Percentiles rank a stretch among this genome's conserved stretches.
Conservation (phyloP, 495 filamentous ascomycete genomes). For the Aspergillus mulundensis region DNA sequence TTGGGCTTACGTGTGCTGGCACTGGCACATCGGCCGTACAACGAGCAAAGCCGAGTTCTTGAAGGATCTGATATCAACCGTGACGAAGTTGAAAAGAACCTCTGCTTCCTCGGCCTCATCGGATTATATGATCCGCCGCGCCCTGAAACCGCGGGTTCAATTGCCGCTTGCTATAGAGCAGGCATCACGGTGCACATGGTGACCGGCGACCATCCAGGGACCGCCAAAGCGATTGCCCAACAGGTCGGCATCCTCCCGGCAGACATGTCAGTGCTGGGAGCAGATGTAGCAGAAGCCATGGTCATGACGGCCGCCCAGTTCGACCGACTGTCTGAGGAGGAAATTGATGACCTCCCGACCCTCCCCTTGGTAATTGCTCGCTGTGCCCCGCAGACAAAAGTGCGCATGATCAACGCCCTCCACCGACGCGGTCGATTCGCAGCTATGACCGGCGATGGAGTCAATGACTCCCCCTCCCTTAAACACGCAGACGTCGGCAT, state of each 20-base stretch:
- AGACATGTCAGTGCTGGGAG: slow-evolving; percentile 45
- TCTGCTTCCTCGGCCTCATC: slow-evolving; percentile 65
- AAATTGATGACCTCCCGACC: slow-evolving; percentile 62
- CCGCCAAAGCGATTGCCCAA: slow-evolving; percentile 58
- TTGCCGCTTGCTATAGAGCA: slow-evolving; percentile 56
- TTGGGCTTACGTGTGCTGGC: slow-evolving; percentile 63
- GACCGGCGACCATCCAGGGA: slow-evolving; percentile 64
- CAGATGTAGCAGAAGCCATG: slow-evolving; percentile 55
- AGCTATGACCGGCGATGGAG: slow-evolving; percentile 83
- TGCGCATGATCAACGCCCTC: slow-evolving; percentile 73
- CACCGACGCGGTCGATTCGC: slow-evolving; percentile 62
- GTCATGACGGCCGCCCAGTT: slow-evolving; percentile 68
- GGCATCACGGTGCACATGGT: slow-evolving; percentile 72
- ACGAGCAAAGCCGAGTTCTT: slow-evolving; percentile 26
- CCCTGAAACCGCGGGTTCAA: slow-evolving; percentile 46
- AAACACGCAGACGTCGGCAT: slow-evolving; percentile 82
- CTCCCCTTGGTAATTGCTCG: slow-evolving; percentile 68
- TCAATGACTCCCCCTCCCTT: slow-evolving; percentile 80
- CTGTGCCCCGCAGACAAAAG: slow-evolving; percentile 68
- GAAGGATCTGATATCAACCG: slow-evolving; percentile 41
- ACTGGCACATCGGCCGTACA: slow-evolving; percentile 37
- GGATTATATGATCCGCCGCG: slow-evolving; percentile 73
- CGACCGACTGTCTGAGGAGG: slow-evolving; percentile 56
- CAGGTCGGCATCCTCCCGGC: slow-evolving; percentile 63
- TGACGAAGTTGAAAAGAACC: slow-evolving; percentile 52